These are phyloP conservation scores for Euryodendron excelsum DNA, from an alignment of 148 eudicot genomes.

Conservation along the genomic window DNA sequence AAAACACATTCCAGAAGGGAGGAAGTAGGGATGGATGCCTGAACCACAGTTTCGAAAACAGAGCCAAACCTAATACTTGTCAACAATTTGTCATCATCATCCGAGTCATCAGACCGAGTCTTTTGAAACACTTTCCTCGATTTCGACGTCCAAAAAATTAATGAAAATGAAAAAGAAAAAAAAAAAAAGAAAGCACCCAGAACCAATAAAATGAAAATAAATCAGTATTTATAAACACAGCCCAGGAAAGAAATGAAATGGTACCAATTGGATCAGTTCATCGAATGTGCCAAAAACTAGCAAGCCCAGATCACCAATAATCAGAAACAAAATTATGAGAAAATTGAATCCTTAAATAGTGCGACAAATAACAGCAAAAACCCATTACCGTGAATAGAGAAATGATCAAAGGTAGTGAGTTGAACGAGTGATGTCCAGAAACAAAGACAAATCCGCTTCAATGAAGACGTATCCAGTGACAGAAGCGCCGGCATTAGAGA, in stretches of 20 bases:
- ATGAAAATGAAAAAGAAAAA: too few species aligned
- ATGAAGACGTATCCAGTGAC: too few species aligned
- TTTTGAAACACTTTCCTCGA: constrained; percentile 21
- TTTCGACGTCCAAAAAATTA: constrained; percentile 17
- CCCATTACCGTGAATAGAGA: too few species aligned
- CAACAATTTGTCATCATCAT: constrained; percentile 2
- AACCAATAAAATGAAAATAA: neutral
- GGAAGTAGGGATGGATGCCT: neutral
- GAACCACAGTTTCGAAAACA: too few species aligned
- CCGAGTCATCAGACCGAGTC: constrained; percentile 2
- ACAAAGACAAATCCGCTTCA: too few species aligned
- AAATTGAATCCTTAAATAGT: neutral
- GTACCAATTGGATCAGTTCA: neutral
- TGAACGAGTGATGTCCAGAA: too few species aligned
- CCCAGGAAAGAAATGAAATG: neutral
- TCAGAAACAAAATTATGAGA: neutral
- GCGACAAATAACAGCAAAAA: too few species aligned
- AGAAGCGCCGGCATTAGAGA: too few species aligned
- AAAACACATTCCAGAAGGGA: constrained; percentile 2
- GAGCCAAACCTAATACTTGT: neutral
- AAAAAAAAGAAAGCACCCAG: neutral
- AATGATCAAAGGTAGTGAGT: too few species aligned
- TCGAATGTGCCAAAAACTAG: constrained; percentile 6
- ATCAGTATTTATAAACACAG: neutral
- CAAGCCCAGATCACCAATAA: too few species aligned